Conservation (phyloP, 164 flowering plant species). For the Echeveria elegans region DNA sequence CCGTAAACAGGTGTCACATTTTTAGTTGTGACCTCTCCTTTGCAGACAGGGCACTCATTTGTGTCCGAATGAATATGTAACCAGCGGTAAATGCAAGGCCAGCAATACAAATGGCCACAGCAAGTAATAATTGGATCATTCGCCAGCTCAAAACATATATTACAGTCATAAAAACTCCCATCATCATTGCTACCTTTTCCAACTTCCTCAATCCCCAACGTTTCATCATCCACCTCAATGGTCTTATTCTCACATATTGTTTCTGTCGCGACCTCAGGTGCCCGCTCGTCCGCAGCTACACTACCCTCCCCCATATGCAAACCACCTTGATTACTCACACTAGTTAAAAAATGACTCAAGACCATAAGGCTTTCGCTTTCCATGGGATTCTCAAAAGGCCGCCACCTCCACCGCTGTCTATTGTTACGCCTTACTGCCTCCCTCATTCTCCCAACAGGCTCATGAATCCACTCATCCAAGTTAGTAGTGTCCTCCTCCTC, state of each 20-base stretch:
- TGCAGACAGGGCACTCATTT: no score
- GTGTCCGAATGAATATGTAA: no score
- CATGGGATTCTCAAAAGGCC: no score
- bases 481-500: slow-evolving; percentile 23
- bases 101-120: slow-evolving; percentile 74
- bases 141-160: no score
- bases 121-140: no score
- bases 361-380: no score
- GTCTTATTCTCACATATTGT: slow-evolving; percentile 39
- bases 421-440: slow-evolving; percentile 30
- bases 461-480: slow-evolving; percentile 38
- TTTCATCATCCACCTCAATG: slow-evolving; percentile 22
- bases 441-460: slow-evolving; percentile 22
- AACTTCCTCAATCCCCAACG: slow-evolving; percentile 28
- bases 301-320: slow-evolving; percentile 59
- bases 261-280: slow-evolving; percentile 23
- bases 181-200: no score
- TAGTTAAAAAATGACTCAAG: no score
- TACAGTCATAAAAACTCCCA: no score
- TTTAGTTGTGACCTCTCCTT: slow-evolving; percentile 53
- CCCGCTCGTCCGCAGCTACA: slow-evolving; percentile 30
- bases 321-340: no score
- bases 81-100: no score
- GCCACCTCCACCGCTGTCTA: slow-evolving; percentile 34
- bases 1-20: no score